phyloP scores from a whole-genome alignment of 1,284 basidiomycete genomes.

The Apiotrichum gracile region DNA sequence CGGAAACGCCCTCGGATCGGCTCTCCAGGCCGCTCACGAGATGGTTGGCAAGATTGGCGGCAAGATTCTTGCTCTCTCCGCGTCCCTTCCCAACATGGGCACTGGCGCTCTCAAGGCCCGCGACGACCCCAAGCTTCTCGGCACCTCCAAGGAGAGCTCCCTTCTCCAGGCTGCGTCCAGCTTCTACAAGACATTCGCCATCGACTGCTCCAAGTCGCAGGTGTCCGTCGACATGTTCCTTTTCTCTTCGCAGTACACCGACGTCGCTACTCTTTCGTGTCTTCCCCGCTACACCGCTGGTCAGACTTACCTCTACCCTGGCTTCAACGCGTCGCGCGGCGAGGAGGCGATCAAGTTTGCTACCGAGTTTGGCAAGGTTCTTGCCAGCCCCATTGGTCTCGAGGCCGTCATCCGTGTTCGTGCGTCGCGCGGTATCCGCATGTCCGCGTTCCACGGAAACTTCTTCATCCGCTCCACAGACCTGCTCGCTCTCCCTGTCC shows the following conservation, averaged over 20 bases:
- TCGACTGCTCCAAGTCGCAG: conserved; percentile 95
- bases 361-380: conserved; percentile 88
- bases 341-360: conserved; percentile 98
- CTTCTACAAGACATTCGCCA: conserved; percentile 99
- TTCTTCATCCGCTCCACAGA: conserved; percentile 99
- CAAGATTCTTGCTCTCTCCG: conserved; percentile 86
- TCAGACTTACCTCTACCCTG: conserved; percentile 97
- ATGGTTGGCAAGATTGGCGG: conserved; percentile 90
- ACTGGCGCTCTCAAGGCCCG: conserved; percentile 90
- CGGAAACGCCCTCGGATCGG: conserved; percentile 93
- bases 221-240: conserved; percentile 99
- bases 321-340: conserved; percentile 87
- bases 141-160: conserved; percentile 87
- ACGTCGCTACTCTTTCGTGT: conserved; percentile 74
- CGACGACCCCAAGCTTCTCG: conserved; percentile 93
- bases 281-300: conserved; percentile 97
- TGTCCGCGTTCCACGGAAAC: conserved; percentile 98
- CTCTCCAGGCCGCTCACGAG: conserved; percentile 92
- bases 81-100: conserved; percentile 81
- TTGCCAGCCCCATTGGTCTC: conserved; percentile 90
- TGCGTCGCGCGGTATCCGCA: conserved; percentile 85
- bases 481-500: conserved; percentile 90
- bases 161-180: conserved; percentile 80
- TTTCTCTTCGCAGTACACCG: conserved; percentile 87
- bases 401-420: conserved; percentile 98